These are phyloP conservation scores for Xylaria sp. DNA, from an alignment of 2,329 filamentous ascomycete genomes.

Conservation along the genomic window DNA sequence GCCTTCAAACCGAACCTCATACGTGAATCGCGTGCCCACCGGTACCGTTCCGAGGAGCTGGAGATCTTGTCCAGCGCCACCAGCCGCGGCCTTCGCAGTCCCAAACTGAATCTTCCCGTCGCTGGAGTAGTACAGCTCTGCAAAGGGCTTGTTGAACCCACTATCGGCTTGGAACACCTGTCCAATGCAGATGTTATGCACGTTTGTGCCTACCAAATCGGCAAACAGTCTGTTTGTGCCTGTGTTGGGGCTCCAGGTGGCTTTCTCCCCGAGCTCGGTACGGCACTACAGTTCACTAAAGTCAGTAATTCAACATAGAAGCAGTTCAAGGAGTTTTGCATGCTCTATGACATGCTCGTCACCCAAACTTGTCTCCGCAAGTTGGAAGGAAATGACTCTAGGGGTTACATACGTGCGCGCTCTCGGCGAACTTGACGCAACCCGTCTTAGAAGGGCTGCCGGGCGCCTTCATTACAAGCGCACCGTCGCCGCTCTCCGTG, in stretches of 20 bases:
- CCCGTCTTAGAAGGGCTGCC: constrained; percentile 26
- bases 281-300: constrained; percentile 25
- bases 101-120: constrained; percentile 29
- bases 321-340: neutral
- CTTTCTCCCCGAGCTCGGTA: constrained; percentile 30
- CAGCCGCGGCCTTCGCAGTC: constrained; percentile 23
- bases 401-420: constrained; percentile 25
- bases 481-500: constrained; percentile 30
- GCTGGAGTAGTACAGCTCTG: constrained; percentile 32
- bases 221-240: constrained; percentile 34
- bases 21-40: constrained; percentile 31
- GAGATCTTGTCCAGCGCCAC: constrained; percentile 26
- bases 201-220: constrained; percentile 28
- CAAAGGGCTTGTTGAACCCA: constrained; percentile 31
- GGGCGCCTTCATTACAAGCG: constrained; percentile 33
- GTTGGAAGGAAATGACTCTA: constrained; percentile 12
- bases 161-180: constrained; percentile 31
- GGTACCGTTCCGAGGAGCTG: constrained; percentile 27
- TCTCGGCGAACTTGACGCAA: constrained; percentile 31
- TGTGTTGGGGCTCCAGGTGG: constrained; percentile 33
- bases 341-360: constrained; percentile 13
- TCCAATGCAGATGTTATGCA: constrained; percentile 29
- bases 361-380: neutral
- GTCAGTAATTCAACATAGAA: constrained; percentile 15
- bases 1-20: constrained; percentile 31